Evolutionary conservation across 1,284 basidiomycete species (phyloP).

Genomic region (Lignosus rhinocerotis): DNA sequence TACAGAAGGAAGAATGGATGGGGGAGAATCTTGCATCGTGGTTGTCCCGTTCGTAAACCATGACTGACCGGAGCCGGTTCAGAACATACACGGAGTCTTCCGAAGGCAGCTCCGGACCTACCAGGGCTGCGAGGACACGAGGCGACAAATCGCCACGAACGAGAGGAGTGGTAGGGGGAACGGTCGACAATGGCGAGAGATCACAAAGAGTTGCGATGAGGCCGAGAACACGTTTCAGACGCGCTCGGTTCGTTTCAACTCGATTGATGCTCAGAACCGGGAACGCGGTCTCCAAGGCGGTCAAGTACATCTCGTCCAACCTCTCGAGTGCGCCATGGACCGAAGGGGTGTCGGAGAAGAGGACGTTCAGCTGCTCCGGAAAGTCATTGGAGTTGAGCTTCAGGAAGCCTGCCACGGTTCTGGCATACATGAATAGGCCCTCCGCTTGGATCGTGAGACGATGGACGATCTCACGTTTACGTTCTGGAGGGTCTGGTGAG

Average conservation of each 20-base stretch:
- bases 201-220: background rate
- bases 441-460: no score
- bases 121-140: background rate
- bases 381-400: background rate
- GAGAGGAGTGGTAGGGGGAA: background rate
- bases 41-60: background rate
- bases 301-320: background rate
- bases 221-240: background rate
- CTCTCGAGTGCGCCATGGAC: background rate
- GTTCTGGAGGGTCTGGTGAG: no score
- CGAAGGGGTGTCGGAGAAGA: background rate
- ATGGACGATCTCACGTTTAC: no score
- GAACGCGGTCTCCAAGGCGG: background rate
- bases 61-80: background rate
- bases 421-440: no score
- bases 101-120: background rate
- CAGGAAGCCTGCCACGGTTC: background rate
- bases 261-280: background rate
- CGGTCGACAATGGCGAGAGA: background rate
- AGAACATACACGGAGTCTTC: background rate
- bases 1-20: background rate
- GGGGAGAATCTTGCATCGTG: background rate
- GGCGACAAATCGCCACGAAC: background rate
- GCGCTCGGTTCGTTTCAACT: background rate
- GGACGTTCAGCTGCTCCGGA: background rate